Base-by-base conservation (phyloP, 2,329 filamentous ascomycete species). In the Xylariaceae sp. region DNA sequence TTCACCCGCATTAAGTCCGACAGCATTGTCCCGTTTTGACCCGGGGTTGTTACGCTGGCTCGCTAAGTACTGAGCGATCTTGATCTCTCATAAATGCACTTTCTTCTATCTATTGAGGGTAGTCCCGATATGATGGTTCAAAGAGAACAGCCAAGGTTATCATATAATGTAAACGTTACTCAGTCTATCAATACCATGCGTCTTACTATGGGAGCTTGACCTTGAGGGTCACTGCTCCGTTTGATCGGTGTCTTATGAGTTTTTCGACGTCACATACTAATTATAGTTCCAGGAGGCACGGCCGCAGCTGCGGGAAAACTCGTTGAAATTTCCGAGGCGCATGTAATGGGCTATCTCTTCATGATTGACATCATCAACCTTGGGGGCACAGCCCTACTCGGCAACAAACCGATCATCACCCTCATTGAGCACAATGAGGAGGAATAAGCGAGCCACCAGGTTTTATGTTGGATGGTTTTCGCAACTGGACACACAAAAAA, bases 331-430 rank as follows among this genome's bases (percentile, higher is more conserved):
- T 83, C 95, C 62, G 90, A 91, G 63, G 94, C 91, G 62, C 79
- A 83, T n/a, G 78, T 97, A 46, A 74, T 96, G 56, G 92, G 90
- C 65, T 97, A 89, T 74, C 77, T 96, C 60, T 99, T 99, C 78
- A 89, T 99, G 67, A 88, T 97, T 71, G 92, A 97, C 74, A 87
- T 99, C 61, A 87, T 91, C 65, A 92, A 94, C 74, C 84, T 99
- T 64, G 89, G 95, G 70, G 94, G 94, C 64, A 85, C 90, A 65
- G 87, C 91, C 60, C 94, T 95, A 80, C 87, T 99, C 64, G 84
- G 86, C 64, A 86, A 86, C 53, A 72, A 74, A 47, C 90, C 91
- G 8, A 86, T 91, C 50, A 83, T 88, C 70, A 95, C 92, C 43
- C 83, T 99, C 39, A 81, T 99, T 59, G 86, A 83, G 62, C 71